These are phyloP conservation scores for Coniosporium tulheliwenetii DNA, from an alignment of 2,329 filamentous ascomycete genomes.

Conservation along the genomic window DNA sequence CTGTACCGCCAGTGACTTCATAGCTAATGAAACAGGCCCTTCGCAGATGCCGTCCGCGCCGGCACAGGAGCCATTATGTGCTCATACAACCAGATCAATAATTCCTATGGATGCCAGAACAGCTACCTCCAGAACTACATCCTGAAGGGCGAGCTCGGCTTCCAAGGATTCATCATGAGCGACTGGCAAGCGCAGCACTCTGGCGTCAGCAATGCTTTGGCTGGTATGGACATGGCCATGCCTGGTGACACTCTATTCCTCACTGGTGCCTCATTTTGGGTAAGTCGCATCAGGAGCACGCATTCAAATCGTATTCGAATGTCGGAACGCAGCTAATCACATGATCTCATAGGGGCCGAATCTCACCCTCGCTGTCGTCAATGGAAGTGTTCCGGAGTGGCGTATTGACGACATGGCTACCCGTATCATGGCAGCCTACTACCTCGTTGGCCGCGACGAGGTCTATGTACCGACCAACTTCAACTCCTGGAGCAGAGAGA, in stretches of 20 bases:
- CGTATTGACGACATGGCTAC: constrained; percentile 84
- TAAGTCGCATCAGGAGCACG: neutral
- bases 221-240: constrained; percentile 80
- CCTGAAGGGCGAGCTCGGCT: constrained; percentile 65
- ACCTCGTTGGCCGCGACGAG: constrained; percentile 43
- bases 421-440: constrained; percentile 57
- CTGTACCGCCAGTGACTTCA: neutral
- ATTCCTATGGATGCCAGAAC: constrained; percentile 68
- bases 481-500: constrained; percentile 71
- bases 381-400: constrained; percentile 78
- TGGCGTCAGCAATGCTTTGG: constrained; percentile 48
- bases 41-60: constrained; percentile 33
- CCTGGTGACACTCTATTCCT: constrained; percentile 69
- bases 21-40: constrained; percentile 18
- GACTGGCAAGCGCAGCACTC: constrained; percentile 68
- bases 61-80: constrained; percentile 37
- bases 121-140: constrained; percentile 59
- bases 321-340: neutral
- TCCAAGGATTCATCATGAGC: constrained; percentile 49
- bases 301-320: neutral
- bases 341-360: constrained; percentile 46
- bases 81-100: constrained; percentile 65
- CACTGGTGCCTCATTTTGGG: constrained; percentile 57
- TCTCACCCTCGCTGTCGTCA: constrained; percentile 71
- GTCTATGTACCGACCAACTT: constrained; percentile 55